Percentiles rank a stretch among this genome's conserved stretches.
These are phyloP conservation scores for Suillus luteus DNA, from an alignment of 768 basidiomycete species.

Conservation along the genomic window DNA sequence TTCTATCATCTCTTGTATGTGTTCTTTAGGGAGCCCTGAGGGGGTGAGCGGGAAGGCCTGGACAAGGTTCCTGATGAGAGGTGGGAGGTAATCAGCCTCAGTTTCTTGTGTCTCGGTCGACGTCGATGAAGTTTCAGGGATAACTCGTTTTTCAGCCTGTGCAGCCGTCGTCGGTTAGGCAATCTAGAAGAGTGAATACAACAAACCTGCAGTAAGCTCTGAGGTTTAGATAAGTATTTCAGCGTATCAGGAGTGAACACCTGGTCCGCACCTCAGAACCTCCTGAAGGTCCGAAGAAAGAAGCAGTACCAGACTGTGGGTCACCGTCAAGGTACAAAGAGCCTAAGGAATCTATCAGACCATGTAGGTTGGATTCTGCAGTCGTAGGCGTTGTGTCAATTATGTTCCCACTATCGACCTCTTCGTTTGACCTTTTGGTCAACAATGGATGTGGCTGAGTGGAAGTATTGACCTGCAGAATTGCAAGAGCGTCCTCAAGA, in stretches of 20 bases:
- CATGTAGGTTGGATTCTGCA: constrained; percentile 19
- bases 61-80: constrained; percentile 45
- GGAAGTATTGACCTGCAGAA: constrained; percentile 42
- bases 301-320: constrained; percentile 15
- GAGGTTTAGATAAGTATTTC: constrained; percentile 10
- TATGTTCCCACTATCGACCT: constrained; percentile 33
- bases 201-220: constrained; percentile 49
- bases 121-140: constrained; percentile 11
- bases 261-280: constrained; percentile 46
- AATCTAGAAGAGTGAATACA: constrained; percentile 2
- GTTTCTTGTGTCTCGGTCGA: constrained; percentile 35
- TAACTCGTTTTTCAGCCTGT: constrained; percentile 17
- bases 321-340: constrained; percentile 46
- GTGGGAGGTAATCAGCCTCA: constrained; percentile 46
- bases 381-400: constrained; percentile 6
- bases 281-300: constrained; percentile 51
- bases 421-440: constrained; percentile 20
- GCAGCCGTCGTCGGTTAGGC: not conserved
- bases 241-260: not conserved
- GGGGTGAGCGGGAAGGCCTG: constrained; percentile 49
- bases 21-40: constrained; percentile 32
- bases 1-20: constrained; percentile 45
- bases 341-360: constrained; percentile 41
- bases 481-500: constrained; percentile 56
- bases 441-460: constrained; percentile 47